A percentile compares a stretch with the other conserved stretches of the same genome.
These are phyloP conservation scores for Trypanosoma melophagium DNA, from an alignment of 208 protist species.

Conservation along the genomic window DNA sequence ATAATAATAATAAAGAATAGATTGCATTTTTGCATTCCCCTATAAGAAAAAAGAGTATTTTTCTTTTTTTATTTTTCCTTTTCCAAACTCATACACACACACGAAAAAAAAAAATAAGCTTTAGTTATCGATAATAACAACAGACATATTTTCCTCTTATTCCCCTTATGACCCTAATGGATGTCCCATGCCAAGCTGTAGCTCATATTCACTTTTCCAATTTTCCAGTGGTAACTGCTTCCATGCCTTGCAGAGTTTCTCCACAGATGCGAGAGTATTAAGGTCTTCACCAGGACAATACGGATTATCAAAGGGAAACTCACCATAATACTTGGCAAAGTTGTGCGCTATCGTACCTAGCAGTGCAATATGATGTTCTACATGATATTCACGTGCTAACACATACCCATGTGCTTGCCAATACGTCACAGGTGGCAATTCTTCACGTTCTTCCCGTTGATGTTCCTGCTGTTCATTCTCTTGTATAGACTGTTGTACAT, in stretches of 20 bases:
- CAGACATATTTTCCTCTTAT: too few relatives aligned
- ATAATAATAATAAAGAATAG: not conserved
- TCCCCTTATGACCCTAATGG: too few relatives aligned
- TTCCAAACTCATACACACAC: too few relatives aligned
- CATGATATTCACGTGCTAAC: constrained; percentile 44
- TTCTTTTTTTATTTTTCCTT: too few relatives aligned
- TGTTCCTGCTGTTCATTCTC: not conserved
- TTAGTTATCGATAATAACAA: too few relatives aligned
- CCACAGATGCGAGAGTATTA: constrained; percentile 71
- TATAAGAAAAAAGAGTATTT: too few relatives aligned
- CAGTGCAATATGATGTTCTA: constrained; percentile 42
- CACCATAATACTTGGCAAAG: constrained; percentile 71
- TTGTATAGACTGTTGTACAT: not conserved
- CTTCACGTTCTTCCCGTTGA: not conserved
- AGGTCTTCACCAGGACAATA: constrained; percentile 86
- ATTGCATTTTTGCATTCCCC: too few relatives aligned
- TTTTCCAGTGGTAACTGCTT: constrained; percentile 29
- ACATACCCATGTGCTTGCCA: constrained; percentile 76
- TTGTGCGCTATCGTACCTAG: constrained; percentile 50
- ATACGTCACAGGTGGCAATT: constrained; percentile 64
- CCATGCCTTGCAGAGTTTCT: constrained; percentile 50
- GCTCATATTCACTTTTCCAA: not conserved
- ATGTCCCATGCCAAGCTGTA: constrained; percentile 19
- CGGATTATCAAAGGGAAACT: constrained; percentile 76
- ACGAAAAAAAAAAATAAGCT: too few relatives aligned